Evolutionary conservation across 805 yeast genomes (phyloP), one percentile per base, ranked within the genome.

Genomic region (Wickerhamomyces ciferrii): DNA sequence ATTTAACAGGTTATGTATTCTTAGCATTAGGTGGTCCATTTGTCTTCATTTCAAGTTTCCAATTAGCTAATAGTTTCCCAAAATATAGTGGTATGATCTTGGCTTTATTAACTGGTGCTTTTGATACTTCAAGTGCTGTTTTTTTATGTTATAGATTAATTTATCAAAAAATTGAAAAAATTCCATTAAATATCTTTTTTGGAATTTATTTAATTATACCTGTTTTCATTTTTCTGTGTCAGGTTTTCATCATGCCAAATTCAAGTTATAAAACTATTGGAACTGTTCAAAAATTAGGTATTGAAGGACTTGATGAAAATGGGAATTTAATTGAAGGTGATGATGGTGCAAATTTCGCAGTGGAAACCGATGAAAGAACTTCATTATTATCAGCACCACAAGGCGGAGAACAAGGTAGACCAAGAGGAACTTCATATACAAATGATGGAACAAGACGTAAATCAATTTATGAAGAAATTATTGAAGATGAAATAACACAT

Each of bases 21-120:
- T 69, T 91, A 21, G 97, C 97, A 0, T 70, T 89, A 47, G 96
- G 96, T 7, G 97, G 98, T 5, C 98, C 98, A 10, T 90, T 91
- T 67, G 91, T 86, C 19, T 91, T 87, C 62, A 90, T 92, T 48
- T 84, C 96, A 17, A 81, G 89, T 50, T 90, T 91, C 74, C 97
- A 91, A 59, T 71, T 91, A 61, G 87, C 97, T 7, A 91, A 90
- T 61, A 77, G 87, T 24, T 87, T 90, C 66, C 96, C 96, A 2
- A 76, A 78, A 38, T 79, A 78, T 56, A 84, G 96, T 4, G 97
- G 97, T 0, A 74, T 87, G 41, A 73, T 90, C 19, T 67, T 90
- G 53, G 96, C 97, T 0, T 65, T 88, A 17, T 67, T 91, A 43
- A 88, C 97, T 0, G 97, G 97, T n/a, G 90, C 96, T 0, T 90